Evolutionary conservation across 2,329 filamentous ascomycete species (phyloP).

Genomic region (Colletotrichum sp.): DNA sequence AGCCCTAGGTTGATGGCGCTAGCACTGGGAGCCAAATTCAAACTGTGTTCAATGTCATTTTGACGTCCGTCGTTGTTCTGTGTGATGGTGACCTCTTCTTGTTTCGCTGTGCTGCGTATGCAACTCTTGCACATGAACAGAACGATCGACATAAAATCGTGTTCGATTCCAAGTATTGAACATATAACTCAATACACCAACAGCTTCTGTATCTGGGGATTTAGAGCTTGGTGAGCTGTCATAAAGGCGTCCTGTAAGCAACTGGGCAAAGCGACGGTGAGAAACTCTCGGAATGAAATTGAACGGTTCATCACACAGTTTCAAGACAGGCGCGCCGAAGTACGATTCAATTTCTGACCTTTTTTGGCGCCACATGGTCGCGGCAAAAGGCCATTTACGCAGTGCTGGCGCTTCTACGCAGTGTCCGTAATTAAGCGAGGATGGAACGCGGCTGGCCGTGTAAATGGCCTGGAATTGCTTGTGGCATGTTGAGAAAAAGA

Average conservation of each 20-base stretch:
- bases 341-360: neutral
- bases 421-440: neutral
- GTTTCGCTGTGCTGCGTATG: neutral
- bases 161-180: neutral
- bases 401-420: conserved; percentile 1
- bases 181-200: neutral
- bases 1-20: conserved; percentile 15
- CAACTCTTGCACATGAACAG: neutral
- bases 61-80: neutral
- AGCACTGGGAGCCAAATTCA: neutral
- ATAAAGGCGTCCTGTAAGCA: neutral
- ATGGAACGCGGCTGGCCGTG: neutral
- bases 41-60: neutral
- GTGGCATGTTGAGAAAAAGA: neutral
- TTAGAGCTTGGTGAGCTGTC: neutral
- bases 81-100: neutral
- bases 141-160: neutral
- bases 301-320: neutral
- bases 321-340: neutral
- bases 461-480: neutral
- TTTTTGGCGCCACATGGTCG: neutral
- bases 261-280: neutral
- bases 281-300: neutral
- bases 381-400: neutral
- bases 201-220: neutral